Percentiles rank a stretch among this genome's conserved stretches.
Evolutionary conservation across 176 grass and related monocot genomes (phyloP).

Genomic region (Raddia guianensis): DNA sequence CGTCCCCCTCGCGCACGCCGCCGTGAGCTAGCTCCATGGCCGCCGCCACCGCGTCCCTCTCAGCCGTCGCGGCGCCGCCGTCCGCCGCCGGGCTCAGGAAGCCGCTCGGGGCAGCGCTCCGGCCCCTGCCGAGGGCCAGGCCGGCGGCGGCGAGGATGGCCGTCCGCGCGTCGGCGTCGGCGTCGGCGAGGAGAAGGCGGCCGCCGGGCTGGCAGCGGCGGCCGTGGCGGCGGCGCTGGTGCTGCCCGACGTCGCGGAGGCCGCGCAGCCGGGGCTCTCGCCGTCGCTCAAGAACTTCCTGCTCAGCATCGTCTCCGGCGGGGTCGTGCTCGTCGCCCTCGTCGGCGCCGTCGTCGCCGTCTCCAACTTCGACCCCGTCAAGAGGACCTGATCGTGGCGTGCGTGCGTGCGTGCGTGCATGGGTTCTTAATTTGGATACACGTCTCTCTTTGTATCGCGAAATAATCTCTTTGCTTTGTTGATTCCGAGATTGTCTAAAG

Average conservation of each 20-base stretch:
- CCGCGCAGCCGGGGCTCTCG: constrained; percentile 42
- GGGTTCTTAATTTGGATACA: neutral
- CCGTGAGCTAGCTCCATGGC: constrained; percentile 31
- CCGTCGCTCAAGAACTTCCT: constrained; percentile 82
- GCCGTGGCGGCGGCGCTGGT: constrained; percentile 51
- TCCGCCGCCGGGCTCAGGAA: constrained; percentile 46
- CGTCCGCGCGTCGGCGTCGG: constrained; percentile 48
- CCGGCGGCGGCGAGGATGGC: constrained; percentile 43
- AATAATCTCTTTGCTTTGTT: constrained; percentile 3
- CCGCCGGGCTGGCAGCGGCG: constrained; percentile 53
- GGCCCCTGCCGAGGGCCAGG: constrained; percentile 38
- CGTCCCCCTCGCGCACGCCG: neutral
- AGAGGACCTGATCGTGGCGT: constrained; percentile 34
- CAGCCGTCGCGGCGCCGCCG: constrained; percentile 38
- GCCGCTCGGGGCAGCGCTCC: constrained; percentile 13
- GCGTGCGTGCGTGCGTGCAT: neutral
- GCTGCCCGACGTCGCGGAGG: constrained; percentile 58
- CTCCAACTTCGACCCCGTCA: constrained; percentile 81
- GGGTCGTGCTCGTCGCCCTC: constrained; percentile 55
- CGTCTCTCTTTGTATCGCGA: constrained; percentile 18
- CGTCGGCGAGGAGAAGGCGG: constrained; percentile 40
- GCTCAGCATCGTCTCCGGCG: constrained; percentile 67
- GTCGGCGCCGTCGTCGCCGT: constrained; percentile 67
- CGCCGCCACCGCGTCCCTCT: constrained; percentile 43
- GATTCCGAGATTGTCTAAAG: constrained; percentile 28